phyloP scores from a whole-genome alignment of 306 rosid species.

The Glycine soja region DNA sequence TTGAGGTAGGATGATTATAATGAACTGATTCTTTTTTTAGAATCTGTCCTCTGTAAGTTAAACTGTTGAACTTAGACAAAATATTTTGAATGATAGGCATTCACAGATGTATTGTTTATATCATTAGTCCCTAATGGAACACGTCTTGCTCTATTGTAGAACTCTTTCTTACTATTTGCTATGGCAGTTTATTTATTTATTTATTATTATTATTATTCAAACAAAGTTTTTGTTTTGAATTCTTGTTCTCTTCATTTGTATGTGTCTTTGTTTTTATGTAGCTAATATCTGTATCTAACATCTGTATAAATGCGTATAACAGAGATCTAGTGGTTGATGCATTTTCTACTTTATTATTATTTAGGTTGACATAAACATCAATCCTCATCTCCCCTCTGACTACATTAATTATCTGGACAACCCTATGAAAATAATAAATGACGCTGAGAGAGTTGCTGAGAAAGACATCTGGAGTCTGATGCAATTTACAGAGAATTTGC shows the following conservation, averaged over 20 bases:
- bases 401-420: constrained; percentile 91
- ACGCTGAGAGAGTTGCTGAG: constrained; percentile 86
- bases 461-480: constrained; percentile 83
- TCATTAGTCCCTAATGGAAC: too few species aligned
- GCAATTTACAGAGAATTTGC: constrained; percentile 90
- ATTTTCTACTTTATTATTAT: constrained; percentile 34
- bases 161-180: too few species aligned
- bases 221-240: not conserved
- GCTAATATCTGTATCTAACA: constrained; percentile 18
- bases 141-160: too few species aligned
- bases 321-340: constrained; percentile 28
- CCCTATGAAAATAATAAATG: constrained; percentile 85
- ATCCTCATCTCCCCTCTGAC: constrained; percentile 86
- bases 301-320: constrained; percentile 11
- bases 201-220: too few species aligned
- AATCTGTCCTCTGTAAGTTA: not conserved
- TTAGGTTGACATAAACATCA: constrained; percentile 82
- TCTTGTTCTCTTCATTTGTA: not conserved
- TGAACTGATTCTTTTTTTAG: not conserved
- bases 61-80: not conserved
- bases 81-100: not conserved
- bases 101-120: not conserved
- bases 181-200: too few species aligned
- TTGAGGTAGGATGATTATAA: not conserved
- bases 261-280: not conserved